Evolutionary conservation across 2,329 filamentous ascomycete species (phyloP).

Genomic region (Venturia nashicola): DNA sequence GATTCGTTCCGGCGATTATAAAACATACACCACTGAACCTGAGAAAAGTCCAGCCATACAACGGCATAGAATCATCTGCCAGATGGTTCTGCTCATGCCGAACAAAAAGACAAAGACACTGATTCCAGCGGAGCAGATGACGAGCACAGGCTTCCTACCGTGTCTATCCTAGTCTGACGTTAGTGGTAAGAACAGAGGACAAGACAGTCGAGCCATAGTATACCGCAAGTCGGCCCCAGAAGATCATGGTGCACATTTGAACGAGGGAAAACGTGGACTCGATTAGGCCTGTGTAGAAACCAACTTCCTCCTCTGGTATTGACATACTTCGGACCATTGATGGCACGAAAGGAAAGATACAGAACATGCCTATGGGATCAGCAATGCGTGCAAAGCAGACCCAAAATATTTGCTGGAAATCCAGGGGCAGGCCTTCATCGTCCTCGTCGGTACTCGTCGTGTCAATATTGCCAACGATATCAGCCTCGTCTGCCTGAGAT

Average conservation of each 20-base stretch:
- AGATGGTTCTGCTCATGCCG: conserved; percentile 52
- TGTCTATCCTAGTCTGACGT: background rate
- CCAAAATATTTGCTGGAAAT: conserved; percentile 53
- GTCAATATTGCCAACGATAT: background rate
- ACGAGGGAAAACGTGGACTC: conserved; percentile 59
- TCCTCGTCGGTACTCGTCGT: conserved; percentile 11
- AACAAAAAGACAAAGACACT: conserved; percentile 51
- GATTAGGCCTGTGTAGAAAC: conserved; percentile 70
- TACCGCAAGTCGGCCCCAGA: conserved; percentile 59
- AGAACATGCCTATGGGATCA: conserved; percentile 74
- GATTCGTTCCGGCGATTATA: conserved; percentile 44
- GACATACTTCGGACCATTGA: conserved; percentile 61
- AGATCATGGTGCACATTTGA: conserved; percentile 66
- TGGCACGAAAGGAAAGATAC: conserved; percentile 70
- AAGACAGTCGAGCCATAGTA: conserved; percentile 25
- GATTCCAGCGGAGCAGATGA: conserved; percentile 54
- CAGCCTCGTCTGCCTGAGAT: background rate
- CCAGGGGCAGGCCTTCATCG: conserved; percentile 37
- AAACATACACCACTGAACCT: conserved; percentile 48
- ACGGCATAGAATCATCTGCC: conserved; percentile 63
- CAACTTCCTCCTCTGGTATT: conserved; percentile 53
- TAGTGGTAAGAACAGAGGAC: background rate
- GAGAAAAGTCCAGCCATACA: conserved; percentile 63
- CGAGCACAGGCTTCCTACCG: conserved; percentile 61
- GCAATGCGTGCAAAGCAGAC: conserved; percentile 62